Evolutionary conservation across 192 early-diverging fungal species (phyloP).

Genomic region (Podila epigama): DNA sequence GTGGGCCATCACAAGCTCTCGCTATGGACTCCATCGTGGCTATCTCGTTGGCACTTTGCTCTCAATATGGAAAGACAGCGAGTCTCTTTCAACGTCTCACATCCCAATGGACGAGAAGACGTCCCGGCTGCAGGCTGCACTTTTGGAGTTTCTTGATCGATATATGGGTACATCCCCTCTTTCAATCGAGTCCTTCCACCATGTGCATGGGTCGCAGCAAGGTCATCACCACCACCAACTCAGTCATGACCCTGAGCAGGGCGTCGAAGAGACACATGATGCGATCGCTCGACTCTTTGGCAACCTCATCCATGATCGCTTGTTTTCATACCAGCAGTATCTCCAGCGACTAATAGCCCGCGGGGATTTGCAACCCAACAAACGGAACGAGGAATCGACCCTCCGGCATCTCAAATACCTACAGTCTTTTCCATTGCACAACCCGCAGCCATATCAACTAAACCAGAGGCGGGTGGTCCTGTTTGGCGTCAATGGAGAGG

Average conservation of each 20-base stretch:
- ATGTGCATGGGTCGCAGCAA: too few species aligned
- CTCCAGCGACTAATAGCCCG: slow-evolving; percentile 63
- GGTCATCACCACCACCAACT: background rate
- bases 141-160: slow-evolving; percentile 60
- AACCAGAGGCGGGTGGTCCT: slow-evolving; percentile 59
- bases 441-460: slow-evolving; percentile 45
- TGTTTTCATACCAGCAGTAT: slow-evolving; percentile 68
- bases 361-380: slow-evolving; percentile 54
- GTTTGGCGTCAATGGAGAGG: slow-evolving; percentile 50
- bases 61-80: slow-evolving; percentile 47
- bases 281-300: slow-evolving; percentile 56
- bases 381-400: slow-evolving; percentile 40
- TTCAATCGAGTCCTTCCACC: background rate
- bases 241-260: slow-evolving; percentile 9
- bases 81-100: slow-evolving; percentile 3
- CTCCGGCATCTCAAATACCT: slow-evolving; percentile 56
- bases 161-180: slow-evolving; percentile 33
- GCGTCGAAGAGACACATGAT: slow-evolving; percentile 33
- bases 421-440: slow-evolving; percentile 52
- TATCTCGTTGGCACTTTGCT: slow-evolving; percentile 58
- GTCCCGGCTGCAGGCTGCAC: slow-evolving; percentile 51
- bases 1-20: slow-evolving; percentile 57
- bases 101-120: slow-evolving; percentile 20
- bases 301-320: slow-evolving; percentile 57
- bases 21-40: slow-evolving; percentile 55